Evolutionary conservation across 169 alveolate species (phyloP), one percentile per base, ranked within the genome.

Genomic region (Perkinsus chesapeaki): DNA sequence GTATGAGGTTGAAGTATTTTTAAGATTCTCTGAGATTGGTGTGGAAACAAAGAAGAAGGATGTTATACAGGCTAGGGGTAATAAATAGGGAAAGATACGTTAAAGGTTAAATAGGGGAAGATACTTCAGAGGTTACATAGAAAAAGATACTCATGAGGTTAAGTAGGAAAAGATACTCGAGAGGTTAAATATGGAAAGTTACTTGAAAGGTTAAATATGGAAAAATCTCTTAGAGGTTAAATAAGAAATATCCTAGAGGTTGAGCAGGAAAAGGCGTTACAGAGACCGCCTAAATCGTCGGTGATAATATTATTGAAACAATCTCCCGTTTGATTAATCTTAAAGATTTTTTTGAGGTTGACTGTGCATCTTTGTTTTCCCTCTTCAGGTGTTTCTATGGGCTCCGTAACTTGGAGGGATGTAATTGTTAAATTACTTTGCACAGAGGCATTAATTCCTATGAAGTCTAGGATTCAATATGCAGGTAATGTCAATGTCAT

Each of bases 31-130:
- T 90, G 95, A 94, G 39, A 94, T 94, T 34, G 92, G 93, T 39
- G 95, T 94, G 39, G 95, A 94, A 91, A 92, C 94, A 39, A 94
- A 94, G 91, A 94, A 94, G 93, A 93, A 93, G 20, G 95, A 94
- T 73, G 95, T 94, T 31, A 93, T 94, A 47, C 95, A 93, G 91
- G 93, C 73, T 60, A 27, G 82, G 1, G 82, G 82, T 60, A 60
- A 16, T 7, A 23, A n/a, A n/a, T n/a, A n/a, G n/a, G n/a, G n/a
- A n/a, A 60, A 60, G 82, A 60, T 60, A 60, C 82, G 82, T 27
- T 20, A 60, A 0, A 60, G 82, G 82, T 60, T 23, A 7, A 34
- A 60, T n/a, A n/a, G n/a, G n/a, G n/a, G n/a, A 60, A 60, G 31
- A 60, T 7, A 34, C 82, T 34, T 47, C 9, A 10, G 72, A 19